Evolutionary conservation across 768 basidiomycete genomes (phyloP).

Genomic region (Mycena kentingensis): DNA sequence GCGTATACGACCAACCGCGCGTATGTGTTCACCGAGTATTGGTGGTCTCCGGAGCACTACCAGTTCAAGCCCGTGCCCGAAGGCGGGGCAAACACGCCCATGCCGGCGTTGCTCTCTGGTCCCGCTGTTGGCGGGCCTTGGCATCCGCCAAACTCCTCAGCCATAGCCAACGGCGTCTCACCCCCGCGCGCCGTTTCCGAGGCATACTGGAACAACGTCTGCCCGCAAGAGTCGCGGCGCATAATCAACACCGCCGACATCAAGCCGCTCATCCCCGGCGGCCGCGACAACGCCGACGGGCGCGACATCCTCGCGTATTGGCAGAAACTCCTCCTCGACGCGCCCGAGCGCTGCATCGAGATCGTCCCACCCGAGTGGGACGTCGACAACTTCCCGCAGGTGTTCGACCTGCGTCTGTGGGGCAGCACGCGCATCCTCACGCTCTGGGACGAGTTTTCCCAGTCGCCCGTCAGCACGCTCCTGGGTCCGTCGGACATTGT

Average conservation of each 20-base stretch:
- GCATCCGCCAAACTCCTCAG: no score
- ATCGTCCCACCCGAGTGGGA: slow-evolving; percentile 28
- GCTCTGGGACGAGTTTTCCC: slow-evolving; percentile 37
- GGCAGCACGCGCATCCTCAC: slow-evolving; percentile 35
- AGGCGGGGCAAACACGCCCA: neutral
- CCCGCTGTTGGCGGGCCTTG: slow-evolving; percentile 48
- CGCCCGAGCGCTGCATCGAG: slow-evolving; percentile 49
- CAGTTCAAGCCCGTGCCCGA: neutral
- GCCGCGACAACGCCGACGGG: slow-evolving; percentile 28
- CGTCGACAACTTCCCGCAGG: slow-evolving; percentile 36
- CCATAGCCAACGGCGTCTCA: slow-evolving; percentile 26
- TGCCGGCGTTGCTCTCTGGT: slow-evolving; percentile 43
- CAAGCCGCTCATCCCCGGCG: slow-evolving; percentile 34
- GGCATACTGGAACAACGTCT: slow-evolving; percentile 48
- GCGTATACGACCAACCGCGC: slow-evolving; percentile 33
- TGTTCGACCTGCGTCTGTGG: slow-evolving; percentile 39
- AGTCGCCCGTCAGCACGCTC: slow-evolving; percentile 37
- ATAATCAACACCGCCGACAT: slow-evolving; percentile 42
- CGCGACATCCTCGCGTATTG: slow-evolving; percentile 41
- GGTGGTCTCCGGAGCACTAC: neutral
- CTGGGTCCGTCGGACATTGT: slow-evolving; percentile 40
- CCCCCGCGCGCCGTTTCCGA: slow-evolving; percentile 48
- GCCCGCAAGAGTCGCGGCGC: slow-evolving; percentile 41
- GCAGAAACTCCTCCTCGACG: slow-evolving; percentile 39
- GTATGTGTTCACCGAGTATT: slow-evolving; percentile 28